A percentile compares a stretch with the other conserved stretches of the same genome.
Evolutionary conservation across 257 asterid species (phyloP).

Genomic region (Cinchona pubescens): DNA sequence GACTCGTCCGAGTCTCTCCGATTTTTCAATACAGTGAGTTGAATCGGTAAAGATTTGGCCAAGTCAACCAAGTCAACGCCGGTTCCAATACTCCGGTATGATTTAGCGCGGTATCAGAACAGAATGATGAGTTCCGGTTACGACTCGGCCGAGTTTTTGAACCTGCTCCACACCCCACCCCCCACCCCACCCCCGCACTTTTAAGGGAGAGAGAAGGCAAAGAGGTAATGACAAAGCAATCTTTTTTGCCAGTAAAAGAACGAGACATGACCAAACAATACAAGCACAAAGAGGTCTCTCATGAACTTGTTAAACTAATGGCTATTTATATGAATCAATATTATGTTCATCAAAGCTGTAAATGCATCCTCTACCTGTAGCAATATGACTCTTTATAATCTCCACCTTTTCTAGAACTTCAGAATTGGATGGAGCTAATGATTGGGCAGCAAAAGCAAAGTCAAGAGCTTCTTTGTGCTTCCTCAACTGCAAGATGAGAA

Average conservation of each 20-base stretch:
- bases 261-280: not conserved
- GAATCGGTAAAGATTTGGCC: too few relatives aligned
- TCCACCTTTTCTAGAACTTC: slow-evolving; percentile 66
- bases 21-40: too few relatives aligned
- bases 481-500: slow-evolving; percentile 52
- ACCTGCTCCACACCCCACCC: not conserved
- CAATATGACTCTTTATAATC: slow-evolving; percentile 49
- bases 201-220: not conserved
- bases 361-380: slow-evolving; percentile 42
- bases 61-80: too few relatives aligned
- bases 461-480: slow-evolving; percentile 80
- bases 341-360: not conserved
- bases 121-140: too few relatives aligned
- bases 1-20: too few relatives aligned
- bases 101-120: too few relatives aligned
- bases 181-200: not conserved
- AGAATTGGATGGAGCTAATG: slow-evolving; percentile 59
- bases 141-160: too few relatives aligned
- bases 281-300: not conserved
- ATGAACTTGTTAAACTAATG: not conserved
- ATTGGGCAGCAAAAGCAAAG: slow-evolving; percentile 71
- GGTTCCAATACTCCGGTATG: too few relatives aligned
- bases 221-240: not conserved
- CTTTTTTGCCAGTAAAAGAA: too few relatives aligned
- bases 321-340: not conserved